Evolutionary conservation across 208 protist genomes (phyloP).

Genomic region (Acanthamoeba polyphaga): DNA sequence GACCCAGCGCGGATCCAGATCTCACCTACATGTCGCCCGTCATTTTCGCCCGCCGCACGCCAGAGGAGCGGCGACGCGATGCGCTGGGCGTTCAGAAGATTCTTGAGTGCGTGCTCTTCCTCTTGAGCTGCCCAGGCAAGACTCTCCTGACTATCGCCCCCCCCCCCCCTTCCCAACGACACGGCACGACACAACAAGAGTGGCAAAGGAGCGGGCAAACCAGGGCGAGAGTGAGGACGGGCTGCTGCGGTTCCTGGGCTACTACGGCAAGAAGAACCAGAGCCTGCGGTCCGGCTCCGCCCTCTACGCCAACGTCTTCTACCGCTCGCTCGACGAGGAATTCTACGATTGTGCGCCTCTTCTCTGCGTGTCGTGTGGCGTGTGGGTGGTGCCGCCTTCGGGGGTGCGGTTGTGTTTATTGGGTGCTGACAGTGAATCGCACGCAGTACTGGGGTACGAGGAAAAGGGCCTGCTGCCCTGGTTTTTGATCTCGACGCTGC

Average conservation of each 20-base stretch:
- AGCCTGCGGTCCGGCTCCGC: background rate
- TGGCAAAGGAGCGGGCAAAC: background rate
- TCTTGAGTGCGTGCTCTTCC: background rate
- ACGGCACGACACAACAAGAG: background rate
- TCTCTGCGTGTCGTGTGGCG: background rate
- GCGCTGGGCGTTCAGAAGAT: slow-evolving; percentile 23
- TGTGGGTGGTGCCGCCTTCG: too few species aligned
- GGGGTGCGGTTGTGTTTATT: background rate
- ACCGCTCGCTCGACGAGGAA: slow-evolving; percentile 31
- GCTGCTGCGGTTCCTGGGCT: slow-evolving; percentile 26
- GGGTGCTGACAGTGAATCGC: background rate
- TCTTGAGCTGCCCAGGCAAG: background rate
- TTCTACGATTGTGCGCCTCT: slow-evolving; percentile 28
- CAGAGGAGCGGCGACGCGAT: slow-evolving; percentile 30
- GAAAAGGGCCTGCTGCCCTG: slow-evolving; percentile 36
- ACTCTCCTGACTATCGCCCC: background rate
- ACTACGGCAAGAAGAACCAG: slow-evolving; percentile 55
- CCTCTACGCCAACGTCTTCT: slow-evolving; percentile 49
- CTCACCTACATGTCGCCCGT: background rate
- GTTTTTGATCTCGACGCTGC: slow-evolving; percentile 18
- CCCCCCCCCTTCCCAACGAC: background rate
- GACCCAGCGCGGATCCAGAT: background rate
- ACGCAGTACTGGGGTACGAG: slow-evolving; percentile 8
- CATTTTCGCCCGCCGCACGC: slow-evolving; percentile 10
- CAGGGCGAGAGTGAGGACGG: slow-evolving; percentile 18